Base-by-base conservation (phyloP, 2,329 filamentous ascomycete genomes). In the Emericellopsis cladophorae region DNA sequence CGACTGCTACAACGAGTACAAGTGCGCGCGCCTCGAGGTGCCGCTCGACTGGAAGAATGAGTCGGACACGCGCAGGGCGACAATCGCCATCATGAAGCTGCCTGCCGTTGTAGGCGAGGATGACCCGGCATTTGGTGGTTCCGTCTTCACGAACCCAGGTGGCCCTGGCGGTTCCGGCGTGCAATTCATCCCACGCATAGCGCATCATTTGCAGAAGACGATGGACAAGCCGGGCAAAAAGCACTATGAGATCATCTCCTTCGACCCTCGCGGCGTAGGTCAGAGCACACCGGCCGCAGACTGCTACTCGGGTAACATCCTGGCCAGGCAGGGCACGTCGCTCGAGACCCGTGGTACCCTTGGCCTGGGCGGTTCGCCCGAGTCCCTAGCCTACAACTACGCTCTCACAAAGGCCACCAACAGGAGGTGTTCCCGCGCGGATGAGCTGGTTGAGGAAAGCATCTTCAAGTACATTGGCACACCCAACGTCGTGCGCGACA, bases 141-240 rank as follows among this genome's bases (percentile, higher is more conserved):
- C 65, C 37, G 52, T 69, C 34, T 54, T 70, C 46, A 49, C 52
- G 37, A 68, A 68, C 52, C 66, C 65, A 0, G 67, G 67, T 34
- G 67, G 67, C 0, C 66, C 66, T 0, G 62, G 66, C 23, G 59
- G 53, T 16, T 63, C 61, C 1, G 66, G 67, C 8, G 55, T 66
- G 3, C 31, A 24, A 0, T 46, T 57, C 11, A 26, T 59, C 6
- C 48, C 57, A 7, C 4, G 5, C 2, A 32, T 22, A 3, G 64
- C 55, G n/a, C 42, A 37, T 3, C 16, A 39, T n/a, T 43, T 66
- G 10, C 64, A 58, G 35, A 26, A 40, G 24, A 42, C 49, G 7
- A 36, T 50, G 4, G 56, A 58, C 35, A 50, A 43, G 10, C 50
- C 51, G 4, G 54, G 51, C 16, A 47, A 44, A 22, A 52, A 51